Evolutionary conservation across 306 rosid species (phyloP), one percentile per base, ranked within the genome.

Genomic region (Dalbergia cultrata): DNA sequence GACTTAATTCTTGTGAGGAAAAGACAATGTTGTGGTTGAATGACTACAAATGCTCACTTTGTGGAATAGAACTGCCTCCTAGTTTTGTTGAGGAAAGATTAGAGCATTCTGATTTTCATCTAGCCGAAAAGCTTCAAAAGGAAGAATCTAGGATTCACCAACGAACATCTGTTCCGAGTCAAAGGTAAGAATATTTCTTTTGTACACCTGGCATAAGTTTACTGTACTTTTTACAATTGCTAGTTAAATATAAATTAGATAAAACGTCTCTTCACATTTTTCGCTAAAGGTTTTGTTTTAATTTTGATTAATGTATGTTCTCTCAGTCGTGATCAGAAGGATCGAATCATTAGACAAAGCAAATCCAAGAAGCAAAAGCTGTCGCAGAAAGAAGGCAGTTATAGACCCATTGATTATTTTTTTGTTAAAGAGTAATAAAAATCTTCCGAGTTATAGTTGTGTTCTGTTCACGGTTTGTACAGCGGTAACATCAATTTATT

Each of bases 71-170:
- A 86, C 79, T 95, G 80, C 99, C 97, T 21, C 89, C 84, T 49
- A 86, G 87, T 87, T 93, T 92, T 78, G 86, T 84, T 41, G 90
- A 84, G 78, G 99, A 95, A 87, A 88, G 99, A 64, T 90, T 84
- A 86, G 97, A 95, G 83, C 99, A 95, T 81, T 74, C 82, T 50
- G 99, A 95, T 86, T 95, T 95, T 79, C 99, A 95, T 85, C 88
- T 93, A 60, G 99, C 99, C 6, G 89, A 93, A 84, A 91, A 87
- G 88, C 94, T 95, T 86, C 99, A 95, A 84, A 82, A 78, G 19
- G 97, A 90, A 72, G 99, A 93, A 83, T 91, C 98, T 62, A 78
- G 87, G 71, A 70, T 54, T 70, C 83, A 39, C 70, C 86, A 70
- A 14, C 67, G 81, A 78, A 67, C 80, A 66, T 35, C 56, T 57